These are phyloP conservation scores for Magnaporthiopsis incrustans DNA, from an alignment of 2,329 filamentous ascomycete species.

Conservation along the genomic window DNA sequence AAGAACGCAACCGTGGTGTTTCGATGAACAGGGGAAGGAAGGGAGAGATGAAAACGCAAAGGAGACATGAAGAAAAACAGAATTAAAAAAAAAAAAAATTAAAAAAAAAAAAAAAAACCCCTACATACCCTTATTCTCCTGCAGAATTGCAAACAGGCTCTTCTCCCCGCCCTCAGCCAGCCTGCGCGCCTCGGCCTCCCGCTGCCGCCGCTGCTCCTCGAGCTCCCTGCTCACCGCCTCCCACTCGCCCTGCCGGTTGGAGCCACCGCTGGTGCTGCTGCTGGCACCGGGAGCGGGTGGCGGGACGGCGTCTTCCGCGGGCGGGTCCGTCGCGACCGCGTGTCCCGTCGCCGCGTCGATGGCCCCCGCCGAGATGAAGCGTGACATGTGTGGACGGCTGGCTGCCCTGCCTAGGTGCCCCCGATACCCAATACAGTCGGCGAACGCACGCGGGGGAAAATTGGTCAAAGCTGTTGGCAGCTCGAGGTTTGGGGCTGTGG, in stretches of 20 bases:
- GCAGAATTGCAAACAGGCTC: conserved; percentile 65
- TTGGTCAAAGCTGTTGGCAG: not conserved
- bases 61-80: not conserved
- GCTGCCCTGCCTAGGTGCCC: too few species aligned
- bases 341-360: conserved; percentile 33
- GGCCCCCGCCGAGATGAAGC: conserved; percentile 48
- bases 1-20: too few species aligned
- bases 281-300: too few species aligned
- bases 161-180: conserved; percentile 42
- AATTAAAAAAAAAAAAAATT: conserved; percentile 3
- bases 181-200: conserved; percentile 40
- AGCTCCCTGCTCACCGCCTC: conserved; percentile 56
- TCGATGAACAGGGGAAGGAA: too few species aligned
- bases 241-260: conserved; percentile 42
- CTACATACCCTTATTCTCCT: conserved; percentile 67
- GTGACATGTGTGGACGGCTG: conserved; percentile 24
- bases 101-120: not conserved
- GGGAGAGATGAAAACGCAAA: conserved; percentile 2
- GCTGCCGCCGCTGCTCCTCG: conserved; percentile 48
- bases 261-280: conserved; percentile 4
- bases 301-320: conserved; percentile 1
- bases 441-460: not conserved
- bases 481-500: not conserved
- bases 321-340: conserved; percentile 10
- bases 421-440: not conserved